These are phyloP conservation scores for Gossypium raimondii DNA, from an alignment of 345 rosid species.

Conservation along the genomic window DNA sequence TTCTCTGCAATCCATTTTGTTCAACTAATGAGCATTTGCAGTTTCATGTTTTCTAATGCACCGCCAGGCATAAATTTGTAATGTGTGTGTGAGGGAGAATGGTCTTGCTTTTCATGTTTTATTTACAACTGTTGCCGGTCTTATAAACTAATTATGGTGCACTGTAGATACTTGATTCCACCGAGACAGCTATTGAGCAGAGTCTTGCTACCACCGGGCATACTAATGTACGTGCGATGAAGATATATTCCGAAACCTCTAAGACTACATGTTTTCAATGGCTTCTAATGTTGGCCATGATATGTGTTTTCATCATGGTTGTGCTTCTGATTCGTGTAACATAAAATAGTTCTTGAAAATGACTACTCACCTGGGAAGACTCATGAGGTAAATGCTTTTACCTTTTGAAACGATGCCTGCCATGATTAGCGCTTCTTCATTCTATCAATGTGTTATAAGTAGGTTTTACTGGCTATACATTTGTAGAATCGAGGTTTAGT, in stretches of 20 bases:
- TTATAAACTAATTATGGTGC: neutral
- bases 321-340: slow-evolving; percentile 79
- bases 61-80: neutral
- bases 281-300: slow-evolving; percentile 70
- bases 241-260: slow-evolving; percentile 57
- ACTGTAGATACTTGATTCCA: slow-evolving; percentile 77
- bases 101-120: neutral
- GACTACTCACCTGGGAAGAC: neutral
- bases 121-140: neutral
- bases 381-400: neutral
- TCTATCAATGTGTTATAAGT: neutral
- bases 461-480: neutral
- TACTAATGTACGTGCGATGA: slow-evolving; percentile 56
- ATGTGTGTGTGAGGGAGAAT: neutral
- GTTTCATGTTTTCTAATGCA: slow-evolving; percentile 3
- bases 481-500: slow-evolving; percentile 1
- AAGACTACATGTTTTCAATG: slow-evolving; percentile 86
- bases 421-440: neutral
- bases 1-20: neutral
- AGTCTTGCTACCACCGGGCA: slow-evolving; percentile 85
- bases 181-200: slow-evolving; percentile 79
- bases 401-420: neutral
- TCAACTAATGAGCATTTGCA: neutral
- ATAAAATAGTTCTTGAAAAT: slow-evolving; percentile 17
- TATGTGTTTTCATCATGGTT: slow-evolving; percentile 74